Conservation (phyloP, 2,329 filamentous ascomycete genomes). For the Hypoxylon sp. region DNA sequence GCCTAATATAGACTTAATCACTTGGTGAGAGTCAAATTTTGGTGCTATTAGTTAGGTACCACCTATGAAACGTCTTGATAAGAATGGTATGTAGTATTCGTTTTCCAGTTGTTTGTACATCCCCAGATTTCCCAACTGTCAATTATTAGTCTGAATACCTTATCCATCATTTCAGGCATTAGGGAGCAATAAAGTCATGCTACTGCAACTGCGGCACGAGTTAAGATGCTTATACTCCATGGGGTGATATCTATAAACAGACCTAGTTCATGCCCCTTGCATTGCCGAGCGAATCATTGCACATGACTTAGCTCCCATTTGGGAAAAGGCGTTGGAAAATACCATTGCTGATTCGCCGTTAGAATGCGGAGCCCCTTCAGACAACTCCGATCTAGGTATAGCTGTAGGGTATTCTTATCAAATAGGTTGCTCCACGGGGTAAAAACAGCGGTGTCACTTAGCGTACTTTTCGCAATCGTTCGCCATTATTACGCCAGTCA, state of each 20-base stretch:
- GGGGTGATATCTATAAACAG: constrained; percentile 31
- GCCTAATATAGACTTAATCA: constrained; percentile 9
- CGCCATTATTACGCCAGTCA: constrained; percentile 47
- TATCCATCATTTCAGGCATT: constrained; percentile 38
- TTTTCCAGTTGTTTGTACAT: constrained; percentile 10
- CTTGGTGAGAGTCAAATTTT: constrained; percentile 14
- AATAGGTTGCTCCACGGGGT: constrained; percentile 37
- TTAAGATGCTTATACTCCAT: constrained; percentile 20
- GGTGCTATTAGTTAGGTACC: constrained; percentile 18
- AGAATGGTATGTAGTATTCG: constrained; percentile 19
- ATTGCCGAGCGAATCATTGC: constrained; percentile 41
- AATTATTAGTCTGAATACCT: constrained; percentile 37
- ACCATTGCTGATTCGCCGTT: constrained; percentile 18
- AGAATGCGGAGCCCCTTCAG: constrained; percentile 10
- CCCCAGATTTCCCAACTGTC: constrained; percentile 37
- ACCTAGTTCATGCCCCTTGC: constrained; percentile 32
- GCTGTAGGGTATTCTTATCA: constrained; percentile 44
- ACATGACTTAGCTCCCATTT: constrained; percentile 34
- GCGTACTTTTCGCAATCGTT: constrained; percentile 45
- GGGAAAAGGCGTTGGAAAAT: constrained; percentile 31
- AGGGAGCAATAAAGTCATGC: constrained; percentile 30
- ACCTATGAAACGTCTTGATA: constrained; percentile 30
- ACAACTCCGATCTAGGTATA: constrained; percentile 25
- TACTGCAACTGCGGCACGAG: constrained; percentile 35
- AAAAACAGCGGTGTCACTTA: constrained; percentile 43